Conservation (phyloP, 164 flowering plant genomes). For the Kingdonia uniflora region DNA sequence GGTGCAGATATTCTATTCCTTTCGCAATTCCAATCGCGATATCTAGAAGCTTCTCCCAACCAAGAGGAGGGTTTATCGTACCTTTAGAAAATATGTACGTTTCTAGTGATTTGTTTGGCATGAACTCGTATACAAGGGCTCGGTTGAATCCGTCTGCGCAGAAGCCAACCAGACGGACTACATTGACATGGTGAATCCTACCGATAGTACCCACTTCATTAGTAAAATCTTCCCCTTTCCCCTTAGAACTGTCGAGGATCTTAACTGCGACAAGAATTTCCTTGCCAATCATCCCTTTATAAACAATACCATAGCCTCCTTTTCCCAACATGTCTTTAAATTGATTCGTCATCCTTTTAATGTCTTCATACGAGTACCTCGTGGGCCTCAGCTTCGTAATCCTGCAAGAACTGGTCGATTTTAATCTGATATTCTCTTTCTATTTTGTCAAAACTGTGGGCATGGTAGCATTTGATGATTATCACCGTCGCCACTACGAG, state of each 20-base stretch:
- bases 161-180: conserved; percentile 3
- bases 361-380: conserved; percentile 1
- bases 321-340: conserved; percentile 6
- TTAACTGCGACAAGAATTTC: conserved; percentile 3
- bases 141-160: conserved; percentile 1
- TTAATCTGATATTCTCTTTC: neutral
- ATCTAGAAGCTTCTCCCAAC: conserved; percentile 6
- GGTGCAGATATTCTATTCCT: conserved; percentile 10
- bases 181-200: conserved; percentile 4
- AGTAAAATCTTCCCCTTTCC: conserved; percentile 9
- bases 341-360: conserved; percentile 2
- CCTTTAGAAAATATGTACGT: conserved; percentile 1
- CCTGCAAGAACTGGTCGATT: neutral
- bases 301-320: conserved; percentile 9
- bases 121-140: conserved; percentile 9
- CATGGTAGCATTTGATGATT: too few relatives aligned
- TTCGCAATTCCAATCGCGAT: conserved; percentile 9
- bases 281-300: neutral
- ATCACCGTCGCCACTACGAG: too few relatives aligned
- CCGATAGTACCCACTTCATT: conserved; percentile 7
- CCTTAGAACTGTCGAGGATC: neutral
- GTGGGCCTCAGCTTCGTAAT: neutral
- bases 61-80: neutral
- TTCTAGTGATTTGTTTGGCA: conserved; percentile 7
- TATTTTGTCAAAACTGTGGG: too few relatives aligned